Evolutionary conservation across 495 filamentous ascomycete genomes (phyloP).

Genomic region (Lindgomyces ingoldianus): DNA sequence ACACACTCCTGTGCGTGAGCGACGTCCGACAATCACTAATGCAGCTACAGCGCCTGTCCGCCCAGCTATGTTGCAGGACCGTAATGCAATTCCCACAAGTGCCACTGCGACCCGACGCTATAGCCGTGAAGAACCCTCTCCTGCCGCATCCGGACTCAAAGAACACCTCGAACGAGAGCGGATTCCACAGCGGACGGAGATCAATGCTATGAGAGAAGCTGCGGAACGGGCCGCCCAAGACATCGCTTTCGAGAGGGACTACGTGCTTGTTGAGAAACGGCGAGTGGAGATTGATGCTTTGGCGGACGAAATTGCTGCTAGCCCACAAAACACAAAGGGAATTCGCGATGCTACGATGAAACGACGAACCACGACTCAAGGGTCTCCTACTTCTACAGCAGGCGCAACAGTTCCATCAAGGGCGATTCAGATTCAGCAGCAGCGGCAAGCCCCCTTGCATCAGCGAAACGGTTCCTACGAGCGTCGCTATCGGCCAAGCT

Average conservation of each 20-base stretch:
- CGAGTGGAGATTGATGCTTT: conserved; percentile 96
- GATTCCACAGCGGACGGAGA: conserved; percentile 33
- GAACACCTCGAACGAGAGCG: conserved; percentile 49
- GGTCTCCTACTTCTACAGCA: conserved; percentile 57
- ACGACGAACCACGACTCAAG: conserved; percentile 72
- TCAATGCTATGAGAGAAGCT: conserved; percentile 56
- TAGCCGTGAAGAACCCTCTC: conserved; percentile 53
- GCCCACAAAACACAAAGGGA: conserved; percentile 49
- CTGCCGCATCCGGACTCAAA: conserved; percentile 50
- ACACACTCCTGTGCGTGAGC: conserved; percentile 24
- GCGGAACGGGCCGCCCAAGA: conserved; percentile 80
- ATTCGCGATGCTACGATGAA: conserved; percentile 50
- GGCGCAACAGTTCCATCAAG: conserved; percentile 60
- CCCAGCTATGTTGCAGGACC: conserved; percentile 52
- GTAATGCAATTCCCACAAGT: conserved; percentile 16
- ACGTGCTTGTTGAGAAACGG: conserved; percentile 92
- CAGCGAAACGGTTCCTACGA: conserved; percentile 75
- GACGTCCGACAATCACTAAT: conserved; percentile 46
- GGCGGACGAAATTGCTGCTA: conserved; percentile 87
- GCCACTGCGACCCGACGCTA: conserved; percentile 21
- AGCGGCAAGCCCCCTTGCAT: conserved; percentile 64
- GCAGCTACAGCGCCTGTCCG: conserved; percentile 64
- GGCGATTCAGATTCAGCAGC: conserved; percentile 66
- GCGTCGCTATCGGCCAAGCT: conserved; percentile 70
- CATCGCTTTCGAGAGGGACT: conserved; percentile 86